Conservation (phyloP, 345 rosid species). For the Citrus sp. region DNA sequence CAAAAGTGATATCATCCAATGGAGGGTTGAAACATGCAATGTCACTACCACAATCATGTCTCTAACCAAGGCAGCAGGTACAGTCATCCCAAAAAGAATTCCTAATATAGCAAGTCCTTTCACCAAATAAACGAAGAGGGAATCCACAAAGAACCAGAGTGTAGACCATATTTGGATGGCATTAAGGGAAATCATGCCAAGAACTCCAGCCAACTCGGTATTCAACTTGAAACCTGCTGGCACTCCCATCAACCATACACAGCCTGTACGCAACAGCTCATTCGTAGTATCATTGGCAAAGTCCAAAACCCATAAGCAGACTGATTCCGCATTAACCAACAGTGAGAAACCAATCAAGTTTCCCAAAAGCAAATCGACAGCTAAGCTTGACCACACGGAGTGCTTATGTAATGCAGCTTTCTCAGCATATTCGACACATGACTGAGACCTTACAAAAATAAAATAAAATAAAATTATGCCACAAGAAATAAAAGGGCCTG, state of each 20-base stretch:
- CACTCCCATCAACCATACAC: slow-evolving; percentile 98
- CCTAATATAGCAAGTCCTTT: slow-evolving; percentile 61
- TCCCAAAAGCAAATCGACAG: slow-evolving; percentile 74
- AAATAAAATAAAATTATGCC: slow-evolving; percentile 2
- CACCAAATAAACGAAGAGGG: slow-evolving; percentile 49
- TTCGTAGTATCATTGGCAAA: slow-evolving; percentile 61
- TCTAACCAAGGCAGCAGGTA: slow-evolving; percentile 64
- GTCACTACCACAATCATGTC: slow-evolving; percentile 58
- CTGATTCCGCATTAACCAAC: slow-evolving; percentile 46
- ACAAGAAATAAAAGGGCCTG: slow-evolving; percentile 1
- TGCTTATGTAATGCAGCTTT: slow-evolving; percentile 70
- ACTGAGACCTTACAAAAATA: slow-evolving; percentile 52
- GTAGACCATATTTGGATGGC: slow-evolving; percentile 92
- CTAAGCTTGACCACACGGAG: slow-evolving; percentile 81
- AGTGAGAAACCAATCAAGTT: slow-evolving; percentile 59
- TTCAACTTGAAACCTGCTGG: slow-evolving; percentile 97
- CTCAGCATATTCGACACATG: slow-evolving; percentile 81
- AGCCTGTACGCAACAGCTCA: slow-evolving; percentile 76
- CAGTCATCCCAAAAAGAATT: slow-evolving; percentile 67
- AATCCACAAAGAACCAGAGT: slow-evolving; percentile 60
- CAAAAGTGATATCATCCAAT: slow-evolving; percentile 61
- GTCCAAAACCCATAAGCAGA: slow-evolving; percentile 43
- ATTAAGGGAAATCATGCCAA: slow-evolving; percentile 81
- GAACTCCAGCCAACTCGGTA: slow-evolving; percentile 77
- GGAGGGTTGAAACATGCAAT: slow-evolving; percentile 68